Evolutionary conservation across 371 early-diverging fungal genomes (phyloP).

Genomic region (Vairimorpha necatrix): DNA sequence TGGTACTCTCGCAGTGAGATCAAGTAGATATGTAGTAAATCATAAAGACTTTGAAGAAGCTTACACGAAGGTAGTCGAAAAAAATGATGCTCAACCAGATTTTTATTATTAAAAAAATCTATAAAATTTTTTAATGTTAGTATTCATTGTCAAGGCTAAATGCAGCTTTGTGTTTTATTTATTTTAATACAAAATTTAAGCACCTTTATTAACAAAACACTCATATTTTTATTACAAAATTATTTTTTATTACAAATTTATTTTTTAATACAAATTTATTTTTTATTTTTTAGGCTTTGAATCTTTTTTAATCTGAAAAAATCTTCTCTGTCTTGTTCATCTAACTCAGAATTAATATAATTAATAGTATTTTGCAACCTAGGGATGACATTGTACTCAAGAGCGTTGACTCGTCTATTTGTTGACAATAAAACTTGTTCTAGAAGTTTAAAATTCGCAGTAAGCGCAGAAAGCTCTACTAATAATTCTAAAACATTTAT

Average conservation of each 20-base stretch:
- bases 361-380: constrained; percentile 91
- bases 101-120: constrained; percentile 62
- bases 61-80: constrained; percentile 62
- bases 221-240: no score
- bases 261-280: not conserved
- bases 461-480: constrained; percentile 79
- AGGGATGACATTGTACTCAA: constrained; percentile 96
- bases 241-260: not conserved
- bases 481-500: constrained; percentile 80
- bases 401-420: constrained; percentile 96
- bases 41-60: constrained; percentile 95
- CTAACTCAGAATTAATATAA: constrained; percentile 90
- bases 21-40: constrained; percentile 90
- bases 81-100: constrained; percentile 52
- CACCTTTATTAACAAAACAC: no score
- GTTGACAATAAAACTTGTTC: constrained; percentile 95
- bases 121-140: not conserved
- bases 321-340: constrained; percentile 98
- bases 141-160: not conserved
- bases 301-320: constrained; percentile 74
- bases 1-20: constrained; percentile 95
- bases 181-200: no score
- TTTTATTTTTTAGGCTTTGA: constrained; percentile 52
- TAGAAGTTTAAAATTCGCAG: constrained; percentile 85
- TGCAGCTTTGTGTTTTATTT: no score